A percentile compares a stretch with the other conserved stretches of the same genome.
Evolutionary conservation across 495 filamentous ascomycete species (phyloP).

Genomic region (Terfezia boudieri): DNA sequence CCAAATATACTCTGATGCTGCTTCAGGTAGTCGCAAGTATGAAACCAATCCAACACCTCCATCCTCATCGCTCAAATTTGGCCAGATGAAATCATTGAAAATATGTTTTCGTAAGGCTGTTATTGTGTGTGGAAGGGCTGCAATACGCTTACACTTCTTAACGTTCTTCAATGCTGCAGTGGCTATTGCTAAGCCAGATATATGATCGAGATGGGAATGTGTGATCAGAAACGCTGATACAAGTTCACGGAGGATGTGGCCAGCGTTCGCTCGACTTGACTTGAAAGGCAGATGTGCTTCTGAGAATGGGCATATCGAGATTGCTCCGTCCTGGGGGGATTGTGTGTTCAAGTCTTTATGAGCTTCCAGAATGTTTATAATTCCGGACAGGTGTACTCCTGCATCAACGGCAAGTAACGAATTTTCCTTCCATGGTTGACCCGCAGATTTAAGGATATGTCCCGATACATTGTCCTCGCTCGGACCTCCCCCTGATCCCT

Average conservation of each 20-base stretch:
- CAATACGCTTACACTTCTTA: slow-evolving; percentile 42
- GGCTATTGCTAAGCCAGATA: slow-evolving; percentile 78
- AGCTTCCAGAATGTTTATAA: slow-evolving; percentile 44
- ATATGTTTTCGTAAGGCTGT: slow-evolving; percentile 76
- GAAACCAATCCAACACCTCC: slow-evolving; percentile 80
- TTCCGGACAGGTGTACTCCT: slow-evolving; percentile 68
- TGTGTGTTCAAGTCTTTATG: slow-evolving; percentile 18
- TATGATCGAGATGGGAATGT: slow-evolving; percentile 84
- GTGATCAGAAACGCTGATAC: slow-evolving; percentile 80
- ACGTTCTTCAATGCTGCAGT: slow-evolving; percentile 23
- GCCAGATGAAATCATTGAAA: slow-evolving; percentile 97
- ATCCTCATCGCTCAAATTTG: slow-evolving; percentile 89
- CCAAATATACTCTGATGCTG: slow-evolving; percentile 78
- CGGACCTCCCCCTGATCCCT: slow-evolving; percentile 85
- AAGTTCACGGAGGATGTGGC: slow-evolving; percentile 49
- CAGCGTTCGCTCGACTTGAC: slow-evolving; percentile 48
- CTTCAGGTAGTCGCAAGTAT: slow-evolving; percentile 43
- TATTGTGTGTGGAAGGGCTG: slow-evolving; percentile 66
- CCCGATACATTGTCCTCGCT: slow-evolving; percentile 75
- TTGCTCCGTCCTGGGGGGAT: not conserved
- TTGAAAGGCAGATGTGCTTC: slow-evolving; percentile 42
- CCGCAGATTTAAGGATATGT: slow-evolving; percentile 59
- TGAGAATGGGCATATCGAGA: slow-evolving; percentile 40
- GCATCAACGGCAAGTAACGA: slow-evolving; percentile 81
- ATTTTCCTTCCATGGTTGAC: slow-evolving; percentile 52